phyloP scores from a whole-genome alignment of 768 basidiomycete genomes.

The Dioszegia crocea region DNA sequence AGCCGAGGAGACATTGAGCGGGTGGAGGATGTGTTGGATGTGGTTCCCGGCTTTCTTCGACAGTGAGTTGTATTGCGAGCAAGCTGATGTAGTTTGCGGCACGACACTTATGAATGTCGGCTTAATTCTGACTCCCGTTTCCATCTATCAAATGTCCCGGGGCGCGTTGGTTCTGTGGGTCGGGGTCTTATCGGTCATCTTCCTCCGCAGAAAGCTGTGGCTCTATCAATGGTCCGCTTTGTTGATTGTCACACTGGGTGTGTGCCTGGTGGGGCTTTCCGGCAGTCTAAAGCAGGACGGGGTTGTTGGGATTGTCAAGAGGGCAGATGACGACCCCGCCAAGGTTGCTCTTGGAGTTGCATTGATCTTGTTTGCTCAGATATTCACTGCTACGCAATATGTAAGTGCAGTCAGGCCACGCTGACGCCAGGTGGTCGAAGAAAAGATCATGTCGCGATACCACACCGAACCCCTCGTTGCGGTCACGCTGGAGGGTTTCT shows the following conservation, averaged over 20 bases:
- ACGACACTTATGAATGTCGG: conserved; percentile 84
- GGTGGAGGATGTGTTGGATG: conserved; percentile 37
- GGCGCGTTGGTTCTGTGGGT: conserved; percentile 93
- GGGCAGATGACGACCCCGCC: conserved; percentile 42
- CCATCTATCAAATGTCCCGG: conserved; percentile 84
- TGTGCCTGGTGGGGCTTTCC: conserved; percentile 61
- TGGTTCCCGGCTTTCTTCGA: conserved; percentile 49
- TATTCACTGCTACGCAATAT: conserved; percentile 58
- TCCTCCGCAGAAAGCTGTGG: conserved; percentile 78
- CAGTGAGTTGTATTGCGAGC: conserved; percentile 24
- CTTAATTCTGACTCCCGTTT: conserved; percentile 90
- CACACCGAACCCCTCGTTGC: conserved; percentile 82
- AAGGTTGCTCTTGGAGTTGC: conserved; percentile 62
- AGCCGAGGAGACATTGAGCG: conserved; percentile 24
- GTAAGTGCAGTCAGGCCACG: conserved; percentile 14
- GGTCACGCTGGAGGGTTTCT: conserved; percentile 90
- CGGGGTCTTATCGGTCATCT: conserved; percentile 81
- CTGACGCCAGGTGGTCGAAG: conserved; percentile 73
- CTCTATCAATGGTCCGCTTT: conserved; percentile 93
- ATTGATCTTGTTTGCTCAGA: conserved; percentile 86
- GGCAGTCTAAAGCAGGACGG: conserved; percentile 74
- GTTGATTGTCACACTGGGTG: conserved; percentile 63
- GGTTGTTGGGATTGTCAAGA: conserved; percentile 37
- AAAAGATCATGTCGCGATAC: conserved; percentile 88
- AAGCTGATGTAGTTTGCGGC: conserved; percentile 59